A percentile compares a stretch with the other conserved stretches of the same genome.
phyloP scores from a whole-genome alignment of 306 rosid genomes.

The Vigna mungo region DNA sequence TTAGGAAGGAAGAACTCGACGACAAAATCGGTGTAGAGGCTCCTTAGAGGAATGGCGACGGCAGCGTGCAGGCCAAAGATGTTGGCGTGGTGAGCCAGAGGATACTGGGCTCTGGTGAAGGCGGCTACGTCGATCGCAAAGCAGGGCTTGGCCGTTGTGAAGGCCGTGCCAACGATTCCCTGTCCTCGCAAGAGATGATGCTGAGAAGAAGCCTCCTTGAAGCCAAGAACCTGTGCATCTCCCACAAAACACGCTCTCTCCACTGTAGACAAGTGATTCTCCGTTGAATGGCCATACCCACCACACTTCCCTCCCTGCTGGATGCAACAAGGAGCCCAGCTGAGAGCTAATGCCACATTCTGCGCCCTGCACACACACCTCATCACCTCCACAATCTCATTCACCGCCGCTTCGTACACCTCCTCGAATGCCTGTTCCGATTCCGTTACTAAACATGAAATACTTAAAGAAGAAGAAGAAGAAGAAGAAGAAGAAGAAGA shows the following conservation, averaged over 20 bases:
- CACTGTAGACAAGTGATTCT: slow-evolving; percentile 55
- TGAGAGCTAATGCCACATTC: slow-evolving; percentile 59
- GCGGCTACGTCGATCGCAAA: slow-evolving; percentile 59
- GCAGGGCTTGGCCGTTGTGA: slow-evolving; percentile 59
- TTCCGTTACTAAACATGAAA: no score
- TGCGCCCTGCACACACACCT: slow-evolving; percentile 61
- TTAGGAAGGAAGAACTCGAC: slow-evolving; percentile 68
- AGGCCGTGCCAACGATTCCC: slow-evolving; percentile 70
- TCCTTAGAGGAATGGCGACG: slow-evolving; percentile 64
- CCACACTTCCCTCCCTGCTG: slow-evolving; percentile 54
- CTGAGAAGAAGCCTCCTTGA: slow-evolving; percentile 63
- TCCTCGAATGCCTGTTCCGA: slow-evolving; percentile 54
- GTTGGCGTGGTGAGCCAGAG: slow-evolving; percentile 63
- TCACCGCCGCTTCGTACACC: slow-evolving; percentile 60
- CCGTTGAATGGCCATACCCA: slow-evolving; percentile 42
- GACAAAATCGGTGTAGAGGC: slow-evolving; percentile 63
- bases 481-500: background rate
- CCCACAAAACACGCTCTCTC: slow-evolving; percentile 59
- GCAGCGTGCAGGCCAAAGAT: slow-evolving; percentile 65
- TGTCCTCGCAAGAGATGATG: slow-evolving; percentile 62
- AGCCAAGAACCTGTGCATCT: slow-evolving; percentile 43
- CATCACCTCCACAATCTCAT: slow-evolving; percentile 60
- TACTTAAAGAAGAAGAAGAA: no score
- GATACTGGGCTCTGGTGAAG: slow-evolving; percentile 64
- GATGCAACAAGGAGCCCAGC: slow-evolving; percentile 70